Base-by-base conservation (phyloP, 2,329 filamentous ascomycete genomes). In the Amauroascus verrucosus region DNA sequence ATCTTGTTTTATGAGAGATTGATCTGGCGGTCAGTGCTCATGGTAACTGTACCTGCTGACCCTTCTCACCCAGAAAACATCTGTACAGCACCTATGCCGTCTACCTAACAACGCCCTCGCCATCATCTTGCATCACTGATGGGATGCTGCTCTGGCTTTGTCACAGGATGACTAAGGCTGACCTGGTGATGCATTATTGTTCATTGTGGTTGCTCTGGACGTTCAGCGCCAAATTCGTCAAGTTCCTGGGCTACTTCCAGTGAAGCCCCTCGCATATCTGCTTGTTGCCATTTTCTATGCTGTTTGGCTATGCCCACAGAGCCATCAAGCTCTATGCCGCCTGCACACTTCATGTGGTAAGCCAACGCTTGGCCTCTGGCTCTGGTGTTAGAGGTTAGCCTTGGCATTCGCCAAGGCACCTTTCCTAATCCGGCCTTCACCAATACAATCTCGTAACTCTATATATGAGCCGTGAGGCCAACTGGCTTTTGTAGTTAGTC, bases 31-130 rank as follows among this genome's bases (percentile, higher is more conserved):
- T 93, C 76, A 81, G 86, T 79, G 16, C 20, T 24, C 6, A 43
- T 8, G n/a, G 4, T 9, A 11, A 3, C 13, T 54, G 51, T 22
- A 47, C 48, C 55, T 16, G 51, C 47, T 48, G 24, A 49, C 28
- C 20, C 5, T 9, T 32, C 22, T 35, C 24, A n/a, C n/a, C n/a
- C n/a, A 91, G 88, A 59, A 84, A 84, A 63, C 88, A 94, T 67
- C 82, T 79, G 43, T 95, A 87, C 86, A 90, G 83, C 70, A 85
- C 85, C 9, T 95, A 94, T 67, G 86, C 88, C 51, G 80, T 94
- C 53, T 85, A 93, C 69, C 75, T 93, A 62, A 88, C 88, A 18
- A 94, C 88, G 13, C 82, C 93, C 63, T 89, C 85, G 32, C 89
- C 87, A 30, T 81, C 89, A 65, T 85, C 87, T 18, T 81, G 91